Evolutionary conservation across 2,329 filamentous ascomycete species (phyloP), one percentile per base, ranked within the genome.

Genomic region (Keithomyces neogunnii): DNA sequence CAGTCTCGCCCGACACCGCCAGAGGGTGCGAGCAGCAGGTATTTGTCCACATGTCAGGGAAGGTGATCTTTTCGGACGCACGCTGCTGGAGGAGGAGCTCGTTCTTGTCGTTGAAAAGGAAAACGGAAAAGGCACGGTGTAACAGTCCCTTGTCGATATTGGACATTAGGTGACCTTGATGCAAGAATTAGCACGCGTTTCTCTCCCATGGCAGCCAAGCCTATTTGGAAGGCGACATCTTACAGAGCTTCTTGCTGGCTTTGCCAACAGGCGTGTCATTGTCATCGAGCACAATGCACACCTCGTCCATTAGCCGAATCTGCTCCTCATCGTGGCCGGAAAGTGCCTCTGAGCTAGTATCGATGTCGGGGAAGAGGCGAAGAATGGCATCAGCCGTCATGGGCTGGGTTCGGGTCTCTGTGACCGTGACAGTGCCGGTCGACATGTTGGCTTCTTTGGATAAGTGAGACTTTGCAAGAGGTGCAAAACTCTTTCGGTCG

Each of bases 31-130:
- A 99, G 77, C 93, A 99, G 80, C 93, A 99, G 33, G 93, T 99
- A 73, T 99, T 99, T 57, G 93, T 99, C 93, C 93, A 99, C 86
- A 96, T 91, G 67, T 96, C 89, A 47, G 93, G 92, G 73, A 99
- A 99, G 5, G 93, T 99, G 66, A 99, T 99, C 77, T 99, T 99
- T 75, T 97, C 92, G 40, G 84, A 76, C 31, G 93, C 93, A 59
- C 93, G 88, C 76, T 97, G 93, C 73, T 99, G 93, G 48, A 99
- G 83, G 44, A 99, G 86, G 54, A 97, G 77, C 62, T 90, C 86
- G 70, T 96, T 95, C 67, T 93, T 80, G 55, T 88, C 86, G 73
- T 97, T 89, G 77, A 99, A 99, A 60, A 99, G 84, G 75, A 99
- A 99, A 60, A 95, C 89, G 53, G 92, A 97, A 72, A 99, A 99